Evolutionary conservation across 2,329 filamentous ascomycete species (phyloP).

Genomic region (Talaromyces sp.): DNA sequence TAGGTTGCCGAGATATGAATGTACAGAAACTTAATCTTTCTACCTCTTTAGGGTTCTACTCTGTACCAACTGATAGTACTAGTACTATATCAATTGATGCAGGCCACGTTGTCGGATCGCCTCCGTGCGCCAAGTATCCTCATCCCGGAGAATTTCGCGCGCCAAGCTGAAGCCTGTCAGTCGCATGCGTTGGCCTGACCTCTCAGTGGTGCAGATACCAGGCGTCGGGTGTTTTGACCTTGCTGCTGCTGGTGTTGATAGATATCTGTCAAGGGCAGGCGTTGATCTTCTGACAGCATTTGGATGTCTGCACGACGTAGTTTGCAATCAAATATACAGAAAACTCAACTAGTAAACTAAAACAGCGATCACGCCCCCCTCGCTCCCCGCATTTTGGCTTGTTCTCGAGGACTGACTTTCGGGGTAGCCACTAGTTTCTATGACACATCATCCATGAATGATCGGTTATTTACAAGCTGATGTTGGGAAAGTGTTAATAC

Average conservation of each 20-base stretch:
- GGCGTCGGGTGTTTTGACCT: neutral
- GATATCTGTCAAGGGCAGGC: neutral
- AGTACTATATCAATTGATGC: neutral
- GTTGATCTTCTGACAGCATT: no score
- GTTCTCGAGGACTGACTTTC: neutral
- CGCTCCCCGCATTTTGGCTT: neutral
- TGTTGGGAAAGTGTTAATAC: neutral
- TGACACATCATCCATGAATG: neutral
- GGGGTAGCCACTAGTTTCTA: neutral
- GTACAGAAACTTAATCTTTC: no score
- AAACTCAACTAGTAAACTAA: neutral
- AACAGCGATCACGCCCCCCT: neutral
- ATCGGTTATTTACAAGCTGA: no score
- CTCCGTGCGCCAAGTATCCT: neutral
- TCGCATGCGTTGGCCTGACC: neutral
- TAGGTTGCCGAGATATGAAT: neutral
- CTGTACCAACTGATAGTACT: no score
- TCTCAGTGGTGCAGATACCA: neutral
- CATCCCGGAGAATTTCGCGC: neutral
- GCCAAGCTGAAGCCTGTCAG: neutral
- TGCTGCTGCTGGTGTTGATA: neutral
- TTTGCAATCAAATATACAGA: no score
- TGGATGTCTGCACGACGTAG: no score
- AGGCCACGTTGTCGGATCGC: neutral
- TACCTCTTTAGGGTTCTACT: no score